A percentile compares a stretch with the other conserved stretches of the same genome.
Conservation (phyloP, 139 green algal species). For the Trebouxia sp. region DNA sequence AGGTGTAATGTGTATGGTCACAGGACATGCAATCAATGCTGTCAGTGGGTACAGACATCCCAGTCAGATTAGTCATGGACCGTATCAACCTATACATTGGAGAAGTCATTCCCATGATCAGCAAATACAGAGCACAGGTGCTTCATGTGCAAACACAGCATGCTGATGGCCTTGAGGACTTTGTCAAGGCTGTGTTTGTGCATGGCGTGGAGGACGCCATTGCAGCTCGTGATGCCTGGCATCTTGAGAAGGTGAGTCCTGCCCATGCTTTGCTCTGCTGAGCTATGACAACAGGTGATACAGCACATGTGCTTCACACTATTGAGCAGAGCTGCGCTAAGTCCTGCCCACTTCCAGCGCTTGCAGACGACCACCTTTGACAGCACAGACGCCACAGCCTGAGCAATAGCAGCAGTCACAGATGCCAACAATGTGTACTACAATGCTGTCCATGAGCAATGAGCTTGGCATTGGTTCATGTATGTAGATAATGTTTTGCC, state of each 20-base stretch:
- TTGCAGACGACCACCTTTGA: too few species aligned
- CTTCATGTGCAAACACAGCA: conserved; percentile 5
- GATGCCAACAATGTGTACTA: too few species aligned
- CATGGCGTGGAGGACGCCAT: background rate
- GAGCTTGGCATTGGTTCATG: too few species aligned
- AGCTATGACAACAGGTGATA: background rate
- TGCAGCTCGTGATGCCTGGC: conserved; percentile 6
- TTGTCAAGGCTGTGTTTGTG: conserved; percentile 6
- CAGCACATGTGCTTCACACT: too few species aligned
- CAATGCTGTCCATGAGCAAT: too few species aligned
- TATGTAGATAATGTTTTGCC: too few species aligned
- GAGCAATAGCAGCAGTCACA: too few species aligned
- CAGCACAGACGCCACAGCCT: too few species aligned
- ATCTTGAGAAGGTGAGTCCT: background rate
- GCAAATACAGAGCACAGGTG: background rate
- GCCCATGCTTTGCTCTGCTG: background rate
- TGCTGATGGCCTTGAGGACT: background rate
- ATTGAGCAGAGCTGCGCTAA: too few species aligned
- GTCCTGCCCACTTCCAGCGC: too few species aligned
- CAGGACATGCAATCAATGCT: conserved; percentile 9
- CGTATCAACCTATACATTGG: background rate
- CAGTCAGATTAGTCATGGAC: background rate
- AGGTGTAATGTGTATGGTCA: too few species aligned
- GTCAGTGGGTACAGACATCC: background rate
- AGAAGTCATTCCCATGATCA: background rate